A percentile compares a stretch with the other conserved stretches of the same genome.
Evolutionary conservation across 2,329 filamentous ascomycete genomes (phyloP).

Genomic region (Pseudogymnoascus pannorum): DNA sequence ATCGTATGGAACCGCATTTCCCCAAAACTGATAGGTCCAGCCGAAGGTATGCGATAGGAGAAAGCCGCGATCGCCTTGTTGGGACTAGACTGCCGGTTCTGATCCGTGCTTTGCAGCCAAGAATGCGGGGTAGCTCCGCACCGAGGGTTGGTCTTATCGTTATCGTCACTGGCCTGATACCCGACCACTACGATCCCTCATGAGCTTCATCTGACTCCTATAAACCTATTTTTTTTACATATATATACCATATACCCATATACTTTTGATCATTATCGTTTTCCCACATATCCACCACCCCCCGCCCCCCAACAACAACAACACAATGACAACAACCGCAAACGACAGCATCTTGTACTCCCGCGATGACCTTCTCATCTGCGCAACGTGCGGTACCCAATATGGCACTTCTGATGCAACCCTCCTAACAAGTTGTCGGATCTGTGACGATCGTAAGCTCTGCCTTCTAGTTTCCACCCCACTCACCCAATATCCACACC

Average conservation of each 20-base stretch:
- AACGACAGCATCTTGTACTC: not conserved
- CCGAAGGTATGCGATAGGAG: not conserved
- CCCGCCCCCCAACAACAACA: not conserved
- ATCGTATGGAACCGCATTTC: not conserved
- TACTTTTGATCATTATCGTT: not conserved
- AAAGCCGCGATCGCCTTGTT: not conserved
- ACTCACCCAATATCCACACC: not conserved
- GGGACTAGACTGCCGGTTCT: not conserved
- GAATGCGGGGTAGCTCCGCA: not conserved
- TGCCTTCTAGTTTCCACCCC: not conserved
- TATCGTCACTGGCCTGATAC: not conserved
- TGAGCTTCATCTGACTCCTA: not conserved
- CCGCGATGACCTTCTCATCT: slow-evolving; percentile 43
- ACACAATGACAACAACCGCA: not conserved
- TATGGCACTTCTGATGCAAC: slow-evolving; percentile 46
- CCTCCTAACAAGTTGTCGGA: slow-evolving; percentile 51
- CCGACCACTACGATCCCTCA: not conserved
- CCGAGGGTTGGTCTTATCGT: not conserved
- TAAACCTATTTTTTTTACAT: not conserved
- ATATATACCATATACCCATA: not conserved
- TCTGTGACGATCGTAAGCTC: slow-evolving; percentile 56
- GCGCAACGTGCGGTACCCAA: slow-evolving; percentile 64
- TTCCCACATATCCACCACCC: not conserved
- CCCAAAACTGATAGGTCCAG: slow-evolving; percentile 2
- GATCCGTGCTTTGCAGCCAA: not conserved